Conservation (phyloP, 164 flowering plant genomes). For the Vitis cinerea region DNA sequence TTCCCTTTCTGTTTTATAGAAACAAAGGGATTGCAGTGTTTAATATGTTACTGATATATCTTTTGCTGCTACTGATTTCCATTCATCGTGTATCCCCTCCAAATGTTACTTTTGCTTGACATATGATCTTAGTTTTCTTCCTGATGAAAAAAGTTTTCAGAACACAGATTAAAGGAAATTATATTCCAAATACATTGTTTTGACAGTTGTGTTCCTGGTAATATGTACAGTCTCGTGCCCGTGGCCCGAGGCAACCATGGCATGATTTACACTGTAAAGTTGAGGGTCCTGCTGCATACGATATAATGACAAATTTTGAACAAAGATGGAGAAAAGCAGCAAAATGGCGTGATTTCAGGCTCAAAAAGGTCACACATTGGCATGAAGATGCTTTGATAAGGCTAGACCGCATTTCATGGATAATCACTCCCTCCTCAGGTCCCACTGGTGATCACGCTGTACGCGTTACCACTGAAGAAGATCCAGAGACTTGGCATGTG, state of each 20-base stretch:
- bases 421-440: conserved; percentile 43
- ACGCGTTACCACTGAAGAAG: conserved; percentile 25
- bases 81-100: no score
- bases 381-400: conserved; percentile 72
- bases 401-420: conserved; percentile 79
- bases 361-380: conserved; percentile 59
- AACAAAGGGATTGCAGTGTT: no score
- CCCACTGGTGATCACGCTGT: conserved; percentile 33
- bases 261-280: conserved; percentile 82
- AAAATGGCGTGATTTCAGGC: conserved; percentile 56
- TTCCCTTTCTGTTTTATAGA: no score
- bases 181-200: neutral
- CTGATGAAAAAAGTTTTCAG: neutral
- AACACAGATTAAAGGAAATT: neutral
- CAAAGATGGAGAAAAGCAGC: conserved; percentile 79
- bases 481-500: conserved; percentile 44
- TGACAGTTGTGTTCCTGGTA: conserved; percentile 9
- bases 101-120: no score
- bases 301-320: conserved; percentile 67
- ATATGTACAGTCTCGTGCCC: conserved; percentile 29
- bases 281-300: conserved; percentile 89
- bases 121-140: neutral
- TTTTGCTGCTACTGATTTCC: no score
- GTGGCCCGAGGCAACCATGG: conserved; percentile 84
- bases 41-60: no score